These are phyloP conservation scores for Fusarium pseudocircinatum DNA, from an alignment of 2,329 filamentous ascomycete genomes.

Conservation along the genomic window DNA sequence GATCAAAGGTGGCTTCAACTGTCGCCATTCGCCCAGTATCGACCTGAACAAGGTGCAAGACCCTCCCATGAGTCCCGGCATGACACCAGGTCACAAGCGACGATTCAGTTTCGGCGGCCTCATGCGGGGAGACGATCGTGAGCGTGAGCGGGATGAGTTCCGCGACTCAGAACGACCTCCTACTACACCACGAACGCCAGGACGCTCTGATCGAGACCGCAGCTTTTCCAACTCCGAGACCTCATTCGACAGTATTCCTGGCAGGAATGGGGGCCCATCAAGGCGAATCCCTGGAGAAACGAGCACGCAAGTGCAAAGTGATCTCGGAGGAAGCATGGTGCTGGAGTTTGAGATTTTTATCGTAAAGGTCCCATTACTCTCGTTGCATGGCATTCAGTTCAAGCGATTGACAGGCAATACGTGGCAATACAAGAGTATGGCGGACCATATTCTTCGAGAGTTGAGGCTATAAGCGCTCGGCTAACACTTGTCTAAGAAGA, in stretches of 20 bases:
- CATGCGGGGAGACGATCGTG: conserved; percentile 65
- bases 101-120: conserved; percentile 86
- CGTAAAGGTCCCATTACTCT: conserved; percentile 94
- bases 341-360: conserved; percentile 96
- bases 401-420: conserved; percentile 96
- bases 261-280: conserved; percentile 60
- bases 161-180: conserved; percentile 64
- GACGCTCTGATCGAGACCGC: conserved; percentile 65
- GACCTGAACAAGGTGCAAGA: conserved; percentile 80
- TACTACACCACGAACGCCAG: conserved; percentile 55
- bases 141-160: conserved; percentile 77
- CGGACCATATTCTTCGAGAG: conserved; percentile 90
- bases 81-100: conserved; percentile 70
- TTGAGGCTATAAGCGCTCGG: conserved; percentile 81
- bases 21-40: conserved; percentile 88
- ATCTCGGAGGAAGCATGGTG: conserved; percentile 84
- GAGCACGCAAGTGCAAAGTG: conserved; percentile 89
- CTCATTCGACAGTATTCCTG: conserved; percentile 77
- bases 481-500: background rate
- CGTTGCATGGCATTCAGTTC: conserved; percentile 95
- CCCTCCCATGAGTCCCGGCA: conserved; percentile 66
- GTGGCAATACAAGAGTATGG: conserved; percentile 99
- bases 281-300: conserved; percentile 82
- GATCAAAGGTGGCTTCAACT: conserved; percentile 93
- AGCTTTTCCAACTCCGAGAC: conserved; percentile 89